Evolutionary conservation across 2,329 filamentous ascomycete species (phyloP).

Genomic region (Apiospora phragmitis): DNA sequence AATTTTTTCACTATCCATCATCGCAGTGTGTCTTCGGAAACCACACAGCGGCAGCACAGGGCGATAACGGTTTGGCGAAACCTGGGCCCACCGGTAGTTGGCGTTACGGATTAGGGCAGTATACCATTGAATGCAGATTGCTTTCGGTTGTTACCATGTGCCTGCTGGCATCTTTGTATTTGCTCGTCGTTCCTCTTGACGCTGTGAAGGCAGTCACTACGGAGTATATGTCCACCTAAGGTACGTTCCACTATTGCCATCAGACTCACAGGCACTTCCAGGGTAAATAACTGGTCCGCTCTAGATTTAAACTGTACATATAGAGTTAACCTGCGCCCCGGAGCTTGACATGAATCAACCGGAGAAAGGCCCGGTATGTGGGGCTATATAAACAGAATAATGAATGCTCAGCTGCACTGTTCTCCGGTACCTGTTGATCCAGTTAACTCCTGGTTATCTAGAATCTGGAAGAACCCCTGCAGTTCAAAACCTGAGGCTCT

Average conservation of each 20-base stretch:
- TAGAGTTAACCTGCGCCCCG: neutral
- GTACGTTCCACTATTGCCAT: neutral
- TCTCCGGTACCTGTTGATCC: neutral
- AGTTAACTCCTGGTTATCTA: neutral
- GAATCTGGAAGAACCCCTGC: no score
- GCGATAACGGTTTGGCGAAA: constrained; percentile 24
- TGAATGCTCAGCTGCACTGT: neutral
- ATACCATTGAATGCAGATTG: constrained; percentile 28
- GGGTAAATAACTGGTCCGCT: neutral
- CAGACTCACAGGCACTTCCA: neutral
- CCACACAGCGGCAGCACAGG: constrained; percentile 17
- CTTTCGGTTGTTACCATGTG: neutral
- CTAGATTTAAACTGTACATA: neutral
- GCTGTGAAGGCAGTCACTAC: neutral
- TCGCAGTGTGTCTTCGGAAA: neutral
- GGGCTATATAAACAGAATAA: neutral
- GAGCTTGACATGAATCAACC: neutral
- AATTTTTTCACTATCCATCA: constrained; percentile 3
- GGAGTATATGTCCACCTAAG: neutral
- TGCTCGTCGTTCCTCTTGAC: neutral
- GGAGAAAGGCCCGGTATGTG: neutral
- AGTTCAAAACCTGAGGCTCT: neutral
- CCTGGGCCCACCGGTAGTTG: constrained; percentile 27
- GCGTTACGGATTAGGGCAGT: constrained; percentile 33
- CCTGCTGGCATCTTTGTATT: neutral